Evolutionary conservation across 345 rosid genomes (phyloP).

Genomic region (Salix suchowensis): DNA sequence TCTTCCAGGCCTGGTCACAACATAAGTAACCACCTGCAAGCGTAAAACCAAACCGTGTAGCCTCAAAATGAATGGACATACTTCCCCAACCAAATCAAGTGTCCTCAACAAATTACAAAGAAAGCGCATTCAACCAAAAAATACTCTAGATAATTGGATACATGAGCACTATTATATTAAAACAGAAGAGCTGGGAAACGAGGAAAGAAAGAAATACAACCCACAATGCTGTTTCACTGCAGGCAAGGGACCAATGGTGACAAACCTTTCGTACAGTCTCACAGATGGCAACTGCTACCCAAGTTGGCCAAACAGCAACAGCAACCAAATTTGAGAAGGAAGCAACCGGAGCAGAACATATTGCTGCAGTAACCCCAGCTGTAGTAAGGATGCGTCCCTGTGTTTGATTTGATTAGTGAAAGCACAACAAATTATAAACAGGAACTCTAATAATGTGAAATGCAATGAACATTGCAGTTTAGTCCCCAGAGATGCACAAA

Average conservation of each 20-base stretch:
- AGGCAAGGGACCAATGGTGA: neutral
- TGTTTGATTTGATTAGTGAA: conserved; percentile 17
- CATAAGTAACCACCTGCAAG: conserved; percentile 73
- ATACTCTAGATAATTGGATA: neutral
- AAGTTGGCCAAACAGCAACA: conserved; percentile 83
- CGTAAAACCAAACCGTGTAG: neutral
- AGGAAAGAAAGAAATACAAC: neutral
- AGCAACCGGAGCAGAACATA: conserved; percentile 73
- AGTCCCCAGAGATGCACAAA: neutral
- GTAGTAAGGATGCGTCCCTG: conserved; percentile 81
- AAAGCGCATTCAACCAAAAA: neutral
- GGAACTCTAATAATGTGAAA: neutral
- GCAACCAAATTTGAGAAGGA: conserved; percentile 68
- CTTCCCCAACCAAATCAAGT: neutral
- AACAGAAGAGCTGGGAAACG: neutral
- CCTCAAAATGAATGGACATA: neutral
- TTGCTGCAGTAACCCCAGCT: conserved; percentile 73
- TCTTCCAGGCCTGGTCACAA: conserved; percentile 86
- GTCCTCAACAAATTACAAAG: neutral
- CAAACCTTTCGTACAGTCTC: conserved; percentile 88
- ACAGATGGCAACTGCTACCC: conserved; percentile 69
- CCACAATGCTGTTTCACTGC: neutral
- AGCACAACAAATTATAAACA: neutral
- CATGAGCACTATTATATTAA: too few relatives aligned
- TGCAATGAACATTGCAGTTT: neutral